Evolutionary conservation across 1,284 basidiomycete genomes (phyloP), one percentile per base, ranked within the genome.

Genomic region (Sanghuangporus baumii): DNA sequence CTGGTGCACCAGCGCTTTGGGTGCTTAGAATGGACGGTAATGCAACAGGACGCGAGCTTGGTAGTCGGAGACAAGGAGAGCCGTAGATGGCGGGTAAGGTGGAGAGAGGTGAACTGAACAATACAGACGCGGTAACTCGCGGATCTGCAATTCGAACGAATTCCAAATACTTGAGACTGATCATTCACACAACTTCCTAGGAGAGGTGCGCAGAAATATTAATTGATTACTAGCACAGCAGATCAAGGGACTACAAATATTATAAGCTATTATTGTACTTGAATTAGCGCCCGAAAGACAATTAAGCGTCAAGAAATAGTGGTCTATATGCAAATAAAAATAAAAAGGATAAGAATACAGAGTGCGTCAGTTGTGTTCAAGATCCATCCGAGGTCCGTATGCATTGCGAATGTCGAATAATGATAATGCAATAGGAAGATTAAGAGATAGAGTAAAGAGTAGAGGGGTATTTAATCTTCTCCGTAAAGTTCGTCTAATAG

Each of bases 401-500:
- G 37, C 36, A 52, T 54, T 41, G 48, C 14, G 36, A 52, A 52
- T 23, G n/a, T 47, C 38, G 57, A 40, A 55, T 55, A 57, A 50
- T 20, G 48, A 62, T 62, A 62, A 58, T 40, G 56, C 56, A 31
- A 57, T 34, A 62, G 48, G n/a, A 34, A 36, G 60, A 57, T 18
- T 23, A 43, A 3, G 55, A 18, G 18, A 43, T 9, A 46, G 46
- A 31, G 37, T 26, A 57, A 54, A 3, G 34, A 12, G 40, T 57
- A 26, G 40, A 26, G 46, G 36, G 40, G 34, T 52, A 55, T 3
- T 52, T 23, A 65, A 20, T 62, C 60, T 36, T 61, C 61, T 14
- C 58, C 74, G 67, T 82, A 86, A 36, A 85, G 75, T 60, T 73
- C 68, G 69, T 88, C 84, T n/a, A 88, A 75, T 52, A 79, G 73